Evolutionary conservation across 176 grass and related monocot species (phyloP).

Genomic region (Aegilops sharonensis): DNA sequence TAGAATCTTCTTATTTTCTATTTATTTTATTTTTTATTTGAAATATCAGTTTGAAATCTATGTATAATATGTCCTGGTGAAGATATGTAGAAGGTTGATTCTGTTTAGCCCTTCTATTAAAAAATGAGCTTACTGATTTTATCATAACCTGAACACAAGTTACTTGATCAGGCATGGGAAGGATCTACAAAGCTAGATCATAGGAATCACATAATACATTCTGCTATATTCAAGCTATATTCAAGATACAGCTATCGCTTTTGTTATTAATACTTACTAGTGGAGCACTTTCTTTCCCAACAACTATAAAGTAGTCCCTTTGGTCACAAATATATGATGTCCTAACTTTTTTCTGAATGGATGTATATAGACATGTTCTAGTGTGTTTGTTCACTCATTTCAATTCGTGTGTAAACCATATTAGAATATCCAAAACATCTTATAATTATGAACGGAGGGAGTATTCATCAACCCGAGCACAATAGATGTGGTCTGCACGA

Average conservation of each 20-base stretch:
- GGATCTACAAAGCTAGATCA: not conserved
- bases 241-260: not conserved
- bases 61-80: not conserved
- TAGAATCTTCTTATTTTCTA: not conserved
- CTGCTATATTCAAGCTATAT: not conserved
- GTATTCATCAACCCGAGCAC: constrained; percentile 94
- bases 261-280: constrained; percentile 16
- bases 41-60: not conserved
- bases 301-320: constrained; percentile 54
- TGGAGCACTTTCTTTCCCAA: constrained; percentile 29
- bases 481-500: constrained; percentile 83
- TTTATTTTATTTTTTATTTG: not conserved
- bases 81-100: too few relatives aligned
- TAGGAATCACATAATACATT: not conserved
- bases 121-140: too few relatives aligned
- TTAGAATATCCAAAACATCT: too few relatives aligned
- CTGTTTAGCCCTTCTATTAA: too few relatives aligned
- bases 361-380: too few relatives aligned
- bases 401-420: too few relatives aligned
- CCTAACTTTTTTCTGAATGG: too few relatives aligned
- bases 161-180: too few relatives aligned
- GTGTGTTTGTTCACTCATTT: too few relatives aligned
- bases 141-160: too few relatives aligned
- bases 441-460: too few relatives aligned
- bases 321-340: too few relatives aligned